A percentile compares a stretch with the other conserved stretches of the same genome.
These are phyloP conservation scores for Niveomyces coronatus DNA, from an alignment of 2,329 filamentous ascomycete genomes.

Conservation along the genomic window DNA sequence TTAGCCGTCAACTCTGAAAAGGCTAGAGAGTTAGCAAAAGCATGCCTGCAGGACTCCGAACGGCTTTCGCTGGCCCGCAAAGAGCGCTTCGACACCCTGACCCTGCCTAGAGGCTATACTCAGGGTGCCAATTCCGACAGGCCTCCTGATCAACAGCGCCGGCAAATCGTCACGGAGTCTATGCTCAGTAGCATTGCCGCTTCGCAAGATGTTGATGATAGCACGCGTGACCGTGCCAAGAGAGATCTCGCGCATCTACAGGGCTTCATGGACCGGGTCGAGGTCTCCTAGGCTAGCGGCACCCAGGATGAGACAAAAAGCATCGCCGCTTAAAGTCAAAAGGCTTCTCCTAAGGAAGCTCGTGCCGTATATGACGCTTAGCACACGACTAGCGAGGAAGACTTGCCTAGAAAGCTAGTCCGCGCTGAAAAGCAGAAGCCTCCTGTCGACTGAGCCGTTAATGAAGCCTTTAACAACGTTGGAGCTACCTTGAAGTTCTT, in stretches of 20 bases:
- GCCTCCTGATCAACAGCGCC: background rate
- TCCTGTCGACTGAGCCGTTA: slow-evolving; percentile 31
- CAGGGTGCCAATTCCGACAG: slow-evolving; percentile 9
- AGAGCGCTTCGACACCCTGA: slow-evolving; percentile 25
- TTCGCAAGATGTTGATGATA: slow-evolving; percentile 27
- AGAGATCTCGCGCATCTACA: slow-evolving; percentile 29
- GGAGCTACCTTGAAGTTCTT: slow-evolving; percentile 41
- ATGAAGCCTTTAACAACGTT: slow-evolving; percentile 40
- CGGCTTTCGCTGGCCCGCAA: slow-evolving; percentile 21
- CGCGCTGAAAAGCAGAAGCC: slow-evolving; percentile 32
- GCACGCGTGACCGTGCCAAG: slow-evolving; percentile 26
- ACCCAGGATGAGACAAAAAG: slow-evolving; percentile 11
- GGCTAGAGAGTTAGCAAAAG: slow-evolving; percentile 25
- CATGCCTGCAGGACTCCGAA: slow-evolving; percentile 25
- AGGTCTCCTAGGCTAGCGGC: slow-evolving; percentile 14
- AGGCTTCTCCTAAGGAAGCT: slow-evolving; percentile 15
- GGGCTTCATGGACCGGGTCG: slow-evolving; percentile 18
- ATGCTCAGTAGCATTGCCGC: slow-evolving; percentile 29
- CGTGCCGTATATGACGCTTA: slow-evolving; percentile 36
- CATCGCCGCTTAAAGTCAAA: background rate
- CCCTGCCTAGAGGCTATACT: slow-evolving; percentile 21
- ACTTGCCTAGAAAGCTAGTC: slow-evolving; percentile 32
- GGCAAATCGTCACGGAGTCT: slow-evolving; percentile 28
- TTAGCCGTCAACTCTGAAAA: slow-evolving; percentile 25
- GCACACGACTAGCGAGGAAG: slow-evolving; percentile 23